Evolutionary conservation across 306 rosid genomes (phyloP), one percentile per base, ranked within the genome.

Genomic region (Cotoneaster glaucophyllus): DNA sequence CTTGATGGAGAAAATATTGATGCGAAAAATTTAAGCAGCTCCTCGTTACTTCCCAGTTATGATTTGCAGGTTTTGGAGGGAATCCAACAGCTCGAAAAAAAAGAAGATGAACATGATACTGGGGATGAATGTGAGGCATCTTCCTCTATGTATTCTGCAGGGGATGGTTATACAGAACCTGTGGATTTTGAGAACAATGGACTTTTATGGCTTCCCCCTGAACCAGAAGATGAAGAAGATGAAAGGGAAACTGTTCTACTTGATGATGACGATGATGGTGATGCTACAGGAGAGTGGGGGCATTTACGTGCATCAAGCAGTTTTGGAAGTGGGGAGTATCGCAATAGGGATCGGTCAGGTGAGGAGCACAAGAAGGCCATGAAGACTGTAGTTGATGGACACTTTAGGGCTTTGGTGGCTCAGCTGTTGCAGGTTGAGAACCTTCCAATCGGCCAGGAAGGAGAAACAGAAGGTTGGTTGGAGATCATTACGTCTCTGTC

Each of bases 161-260:
- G 73, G 75, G 86, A 82, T 52, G 86, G 82, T 61, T 87, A 86
- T 69, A 31, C 82, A 74, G 98, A 92, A 79, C 91, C 98, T 76
- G 91, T 92, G 77, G 97, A 96, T 89, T 92, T 92, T 71, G 97
- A 92, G 83, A 96, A 88, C 82, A 90, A 90, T 74, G 98, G 93
- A 69, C 91, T 92, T 86, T 91, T 96, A 69, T 96, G 99, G 99
- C 91, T 92, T 66, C 99, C 99, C 58, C 97, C 99, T 64, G 97
- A 90, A 72, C 99, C 99, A 19, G 98, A 96, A 85, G 93, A 95
- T 37, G 97, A 85, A 84, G 97, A 96, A 70, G 98, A 96, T 82
- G 99, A 92, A 39, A 84, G 77, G 69, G 99, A 96, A 83, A 74
- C 84, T n/a, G 65, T 64, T 70, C 71, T 88, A 39, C 83, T 84